These are phyloP conservation scores for Sparassis latifolia DNA, from an alignment of 1,284 basidiomycete species.

Conservation along the genomic window DNA sequence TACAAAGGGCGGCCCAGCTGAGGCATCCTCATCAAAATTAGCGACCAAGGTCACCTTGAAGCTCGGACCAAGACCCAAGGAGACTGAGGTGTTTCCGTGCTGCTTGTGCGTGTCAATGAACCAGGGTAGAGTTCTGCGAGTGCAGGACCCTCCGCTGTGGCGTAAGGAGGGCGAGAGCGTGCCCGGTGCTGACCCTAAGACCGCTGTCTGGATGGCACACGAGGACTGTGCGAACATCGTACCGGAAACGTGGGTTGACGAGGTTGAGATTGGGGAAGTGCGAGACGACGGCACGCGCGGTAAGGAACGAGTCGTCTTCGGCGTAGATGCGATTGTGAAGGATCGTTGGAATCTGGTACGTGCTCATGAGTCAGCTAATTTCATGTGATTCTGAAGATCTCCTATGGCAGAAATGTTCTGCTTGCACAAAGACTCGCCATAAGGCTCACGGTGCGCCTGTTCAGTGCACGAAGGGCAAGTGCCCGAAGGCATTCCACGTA, in stretches of 20 bases:
- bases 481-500: constrained; percentile 89
- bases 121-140: constrained; percentile 53
- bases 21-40: constrained; percentile 7
- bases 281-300: constrained; percentile 27
- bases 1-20: constrained; percentile 13
- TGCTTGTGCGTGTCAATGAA: constrained; percentile 71
- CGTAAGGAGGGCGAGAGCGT: constrained; percentile 42
- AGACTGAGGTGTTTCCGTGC: constrained; percentile 61
- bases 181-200: constrained; percentile 22
- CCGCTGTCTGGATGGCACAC: constrained; percentile 62
- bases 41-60: constrained; percentile 53
- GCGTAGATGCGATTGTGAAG: constrained; percentile 79
- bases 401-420: constrained; percentile 74
- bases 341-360: constrained; percentile 87
- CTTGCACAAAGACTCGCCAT: constrained; percentile 62
- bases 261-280: constrained; percentile 35
- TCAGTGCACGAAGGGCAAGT: constrained; percentile 92
- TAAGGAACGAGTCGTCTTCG: constrained; percentile 62
- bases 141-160: constrained; percentile 59
- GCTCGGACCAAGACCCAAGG: constrained; percentile 52
- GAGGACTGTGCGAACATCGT: constrained; percentile 71
- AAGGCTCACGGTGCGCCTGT: constrained; percentile 85
- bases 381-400: constrained; percentile 4
- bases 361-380: constrained; percentile 8
- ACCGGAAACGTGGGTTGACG: constrained; percentile 84